Evolutionary conservation across 305 asterid species (phyloP), one percentile per base, ranked within the genome.

Genomic region (Rubia balearica): DNA sequence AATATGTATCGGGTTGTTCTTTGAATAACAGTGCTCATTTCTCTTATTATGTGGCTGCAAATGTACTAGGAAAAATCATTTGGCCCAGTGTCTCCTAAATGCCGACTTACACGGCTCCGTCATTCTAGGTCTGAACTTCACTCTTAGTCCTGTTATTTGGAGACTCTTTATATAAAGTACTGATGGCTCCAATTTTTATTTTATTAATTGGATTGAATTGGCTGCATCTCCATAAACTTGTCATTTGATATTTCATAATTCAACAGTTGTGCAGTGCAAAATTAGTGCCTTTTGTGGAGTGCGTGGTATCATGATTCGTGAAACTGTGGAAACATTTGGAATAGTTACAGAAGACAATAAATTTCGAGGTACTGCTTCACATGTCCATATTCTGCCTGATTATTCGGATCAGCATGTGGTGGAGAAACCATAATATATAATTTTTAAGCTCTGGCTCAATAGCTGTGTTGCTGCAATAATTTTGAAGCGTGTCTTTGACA

Each of bases 281-380:
- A 55, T 71, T 76, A 77, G 69, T 68, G 68, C 83, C 77, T 77
- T 84, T 67, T 60, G 72, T 63, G 98, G 97, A 74, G 73, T 86
- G 65, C 76, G 24, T 69, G 98, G 98, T 77, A 86, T 92, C 82
- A 81, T 92, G 87, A 77, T 92, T 59, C 86, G 90, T 71, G 97
- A 90, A 83, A 87, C 95, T 76, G 82, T 83, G 71, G 96, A 92
- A 81, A 85, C 97, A 71, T 81, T 92, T 76, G 95, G 98, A 80
- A 85, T 92, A 78, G 86, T 92, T 71, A 80, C 89, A 55, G 79
- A 82, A 81, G 94, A 92, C 63, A 83, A 87, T 83, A 86, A 84
- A 76, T 90, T 90, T 82, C 80, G 75, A 83, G 98, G 98, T 92
- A 76, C 73, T 69, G 65, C 66, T 6, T 61, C 63, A 30, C 65